Percentiles rank a stretch among this genome's conserved stretches.
Conservation (phyloP, 495 filamentous ascomycete species). For the Achaetomiella virescens region DNA sequence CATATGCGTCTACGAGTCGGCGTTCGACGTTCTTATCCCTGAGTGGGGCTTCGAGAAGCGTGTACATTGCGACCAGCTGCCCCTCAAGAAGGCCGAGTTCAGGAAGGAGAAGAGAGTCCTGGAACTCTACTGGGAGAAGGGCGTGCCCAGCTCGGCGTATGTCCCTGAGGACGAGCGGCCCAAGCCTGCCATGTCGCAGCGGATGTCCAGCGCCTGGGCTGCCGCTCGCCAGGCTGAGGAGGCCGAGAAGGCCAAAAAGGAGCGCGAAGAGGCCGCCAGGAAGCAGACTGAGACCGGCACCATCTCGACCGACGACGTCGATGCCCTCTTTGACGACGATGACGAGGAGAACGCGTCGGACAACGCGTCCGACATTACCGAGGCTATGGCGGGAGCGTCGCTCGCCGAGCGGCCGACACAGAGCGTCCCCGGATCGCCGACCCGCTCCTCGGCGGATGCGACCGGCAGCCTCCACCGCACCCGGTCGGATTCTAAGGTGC, state of each 20-base stretch:
- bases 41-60: conserved; percentile 99
- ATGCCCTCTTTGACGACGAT: conserved; percentile 93
- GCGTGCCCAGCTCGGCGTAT: conserved; percentile 90
- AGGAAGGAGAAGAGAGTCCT: conserved; percentile 89
- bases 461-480: conserved; percentile 75
- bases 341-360: conserved; percentile 45
- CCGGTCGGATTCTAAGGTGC: conserved; percentile 86
- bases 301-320: conserved; percentile 81
- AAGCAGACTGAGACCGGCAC: conserved; percentile 90
- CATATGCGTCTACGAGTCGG: conserved; percentile 95
- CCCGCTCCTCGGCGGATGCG: conserved; percentile 62
- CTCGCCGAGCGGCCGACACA: conserved; percentile 83
- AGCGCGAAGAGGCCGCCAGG: conserved; percentile 78
- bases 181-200: conserved; percentile 61
- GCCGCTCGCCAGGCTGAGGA: conserved; percentile 74
- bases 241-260: conserved; percentile 68
- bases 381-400: conserved; percentile 79
- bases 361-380: conserved; percentile 75
- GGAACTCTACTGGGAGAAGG: conserved; percentile 99
- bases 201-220: conserved; percentile 65
- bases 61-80: conserved; percentile 96
- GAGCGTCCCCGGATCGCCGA: conserved; percentile 90
- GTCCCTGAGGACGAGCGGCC: conserved; percentile 95
- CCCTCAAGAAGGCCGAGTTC: conserved; percentile 96
- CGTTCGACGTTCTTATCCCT: conserved; percentile 96